A percentile compares a stretch with the other conserved stretches of the same genome.
Conservation (phyloP, 1,139 yeast species). For the Yarrowia galli region DNA sequence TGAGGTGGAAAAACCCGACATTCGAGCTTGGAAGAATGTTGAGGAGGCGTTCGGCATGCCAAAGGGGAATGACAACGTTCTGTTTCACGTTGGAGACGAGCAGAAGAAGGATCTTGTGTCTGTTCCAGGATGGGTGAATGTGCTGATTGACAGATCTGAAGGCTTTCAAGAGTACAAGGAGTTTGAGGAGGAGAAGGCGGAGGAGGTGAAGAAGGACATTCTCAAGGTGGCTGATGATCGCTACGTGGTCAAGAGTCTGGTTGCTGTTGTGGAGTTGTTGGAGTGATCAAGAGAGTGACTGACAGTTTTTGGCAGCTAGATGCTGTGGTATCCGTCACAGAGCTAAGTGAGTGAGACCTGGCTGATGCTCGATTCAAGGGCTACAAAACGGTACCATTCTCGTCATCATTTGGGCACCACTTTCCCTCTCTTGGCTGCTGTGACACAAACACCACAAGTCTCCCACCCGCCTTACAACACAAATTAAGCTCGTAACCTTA, state of each 20-base stretch:
- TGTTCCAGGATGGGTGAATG: constrained; percentile 1
- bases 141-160: constrained; percentile 11
- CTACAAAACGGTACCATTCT: no score
- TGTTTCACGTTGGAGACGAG: constrained; percentile 24
- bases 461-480: no score
- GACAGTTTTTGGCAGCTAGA: no score
- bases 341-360: no score
- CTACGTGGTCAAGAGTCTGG: constrained; percentile 3
- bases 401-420: no score
- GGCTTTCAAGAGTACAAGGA: constrained; percentile 4
- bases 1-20: constrained; percentile 14
- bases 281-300: not conserved
- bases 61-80: not conserved
- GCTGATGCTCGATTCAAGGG: no score
- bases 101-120: constrained; percentile 11
- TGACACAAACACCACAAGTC: no score
- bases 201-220: not conserved
- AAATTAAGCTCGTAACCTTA: not conserved
- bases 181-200: not conserved
- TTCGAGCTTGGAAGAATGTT: constrained; percentile 17
- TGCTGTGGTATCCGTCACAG: no score
- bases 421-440: no score
- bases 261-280: not conserved
- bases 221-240: not conserved
- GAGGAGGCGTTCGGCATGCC: not conserved